Percentiles rank a stretch among this genome's conserved stretches.
Conservation (phyloP, 805 yeast genomes). For the Schwanniomyces yamadae region DNA sequence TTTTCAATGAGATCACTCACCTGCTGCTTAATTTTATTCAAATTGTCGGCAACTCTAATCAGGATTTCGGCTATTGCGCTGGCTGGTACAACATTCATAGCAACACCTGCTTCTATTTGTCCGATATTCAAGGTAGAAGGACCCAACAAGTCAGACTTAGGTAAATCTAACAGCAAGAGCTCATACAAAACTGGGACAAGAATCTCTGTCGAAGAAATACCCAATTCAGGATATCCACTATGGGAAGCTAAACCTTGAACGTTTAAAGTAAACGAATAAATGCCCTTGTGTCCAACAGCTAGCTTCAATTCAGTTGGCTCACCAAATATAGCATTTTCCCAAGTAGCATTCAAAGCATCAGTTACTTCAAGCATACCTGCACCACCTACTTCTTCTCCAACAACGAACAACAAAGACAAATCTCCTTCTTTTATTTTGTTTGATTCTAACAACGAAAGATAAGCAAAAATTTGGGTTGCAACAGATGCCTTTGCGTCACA, state of each 20-base stretch:
- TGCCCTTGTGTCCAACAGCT: conserved; percentile 71
- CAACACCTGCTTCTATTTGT: conserved; percentile 57
- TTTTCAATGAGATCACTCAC: conserved; percentile 35
- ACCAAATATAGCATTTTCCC: conserved; percentile 68
- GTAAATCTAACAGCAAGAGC: conserved; percentile 45
- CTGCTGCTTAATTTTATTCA: conserved; percentile 33
- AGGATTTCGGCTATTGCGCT: conserved; percentile 48
- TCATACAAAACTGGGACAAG: conserved; percentile 50
- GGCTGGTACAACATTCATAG: conserved; percentile 66
- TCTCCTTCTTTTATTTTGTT: conserved; percentile 51
- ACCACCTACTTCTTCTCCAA: conserved; percentile 72
- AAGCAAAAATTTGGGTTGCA: conserved; percentile 59
- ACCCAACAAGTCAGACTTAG: conserved; percentile 54
- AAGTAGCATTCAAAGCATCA: conserved; percentile 38
- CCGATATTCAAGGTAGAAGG: conserved; percentile 65
- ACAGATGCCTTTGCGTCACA: conserved; percentile 73
- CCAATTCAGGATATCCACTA: conserved; percentile 70
- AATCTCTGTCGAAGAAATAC: conserved; percentile 59
- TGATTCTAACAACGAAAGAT: conserved; percentile 42
- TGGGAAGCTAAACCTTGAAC: conserved; percentile 63
- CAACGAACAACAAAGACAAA: conserved; percentile 57
- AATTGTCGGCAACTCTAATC: conserved; percentile 54
- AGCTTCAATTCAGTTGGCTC: conserved; percentile 72
- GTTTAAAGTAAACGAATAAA: conserved; percentile 38
- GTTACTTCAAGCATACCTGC: conserved; percentile 56